Evolutionary conservation across 345 rosid species (phyloP), one percentile per base, ranked within the genome.

Genomic region (Eutrema heterophyllum): DNA sequence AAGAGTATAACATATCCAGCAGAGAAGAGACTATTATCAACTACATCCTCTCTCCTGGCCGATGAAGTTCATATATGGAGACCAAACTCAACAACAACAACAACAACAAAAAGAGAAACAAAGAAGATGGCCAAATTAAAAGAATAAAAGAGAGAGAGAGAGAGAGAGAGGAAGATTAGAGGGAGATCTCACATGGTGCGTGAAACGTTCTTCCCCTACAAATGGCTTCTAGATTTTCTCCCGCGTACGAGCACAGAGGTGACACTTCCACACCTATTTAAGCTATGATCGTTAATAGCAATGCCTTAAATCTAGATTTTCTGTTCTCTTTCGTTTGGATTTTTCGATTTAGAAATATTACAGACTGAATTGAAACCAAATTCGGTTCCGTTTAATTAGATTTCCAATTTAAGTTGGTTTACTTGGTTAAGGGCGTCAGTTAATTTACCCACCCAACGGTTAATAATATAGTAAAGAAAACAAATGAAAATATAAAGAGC

Each of bases 171-270:
- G 61, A 60, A 18, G 55, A 61, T 86, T 86, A 95, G 75, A 90
- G 92, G 52, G 94, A 62, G 49, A 96, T 96, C 86, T 96, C 99
- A 80, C 97, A 92, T 49, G 99, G 99, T 0, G 97, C 97, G 39
- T 92, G 99, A 75, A 92, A 92, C 29, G 96, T 92, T 84, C 98
- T 89, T 83, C 99, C 98, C 4, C 97, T 87, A 81, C 97, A 96
- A 55, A 96, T 86, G 2, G 97, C 85, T 82, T 96, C 98, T 13
- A 92, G 84, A 79, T 90, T 96, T 83, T 96, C 99, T 63, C 99
- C 98, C 0, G 89, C 86, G 32, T 87, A 96, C 5, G 99, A 90
- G 81, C 96, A 90, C 57, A 90, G 81, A 0, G 98, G 98, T 6
- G 98, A 92, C 24, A 96, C 97, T 84, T 96, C 99, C 83, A 92